A percentile compares a stretch with the other conserved stretches of the same genome.
Conservation (phyloP, 1,284 basidiomycete genomes). For the Meira nashicola region DNA sequence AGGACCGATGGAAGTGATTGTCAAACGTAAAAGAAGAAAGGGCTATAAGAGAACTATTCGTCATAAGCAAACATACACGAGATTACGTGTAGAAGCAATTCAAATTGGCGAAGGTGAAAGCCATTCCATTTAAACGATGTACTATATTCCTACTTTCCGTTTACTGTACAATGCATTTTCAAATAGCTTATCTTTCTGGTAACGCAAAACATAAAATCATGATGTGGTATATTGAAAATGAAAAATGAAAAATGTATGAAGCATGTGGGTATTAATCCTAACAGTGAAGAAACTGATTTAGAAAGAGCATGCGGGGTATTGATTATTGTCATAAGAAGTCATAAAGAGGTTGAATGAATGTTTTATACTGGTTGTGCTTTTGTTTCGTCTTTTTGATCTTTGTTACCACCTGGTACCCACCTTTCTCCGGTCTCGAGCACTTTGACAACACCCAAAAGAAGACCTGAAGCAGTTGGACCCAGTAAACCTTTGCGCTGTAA, state of each 20-base stretch:
- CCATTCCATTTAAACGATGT: too few relatives aligned
- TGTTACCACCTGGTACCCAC: conserved; percentile 35
- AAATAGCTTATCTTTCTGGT: too few relatives aligned
- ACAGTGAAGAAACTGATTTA: too few relatives aligned
- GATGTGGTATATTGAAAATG: too few relatives aligned
- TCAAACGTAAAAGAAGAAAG: conserved; percentile 97
- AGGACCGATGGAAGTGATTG: conserved; percentile 78
- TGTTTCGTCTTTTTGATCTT: background rate
- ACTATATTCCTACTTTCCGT: too few relatives aligned
- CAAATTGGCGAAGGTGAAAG: conserved; percentile 22
- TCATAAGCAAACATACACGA: conserved; percentile 89
- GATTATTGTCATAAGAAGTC: too few relatives aligned
- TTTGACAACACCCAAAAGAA: conserved; percentile 40
- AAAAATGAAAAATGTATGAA: too few relatives aligned
- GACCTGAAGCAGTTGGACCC: conserved; percentile 30
- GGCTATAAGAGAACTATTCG: conserved; percentile 78
- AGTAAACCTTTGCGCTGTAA: conserved; percentile 33
- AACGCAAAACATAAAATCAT: too few relatives aligned
- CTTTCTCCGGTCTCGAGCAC: conserved; percentile 44
- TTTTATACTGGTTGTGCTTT: background rate
- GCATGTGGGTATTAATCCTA: too few relatives aligned
- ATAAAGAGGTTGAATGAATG: background rate
- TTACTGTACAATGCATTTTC: too few relatives aligned
- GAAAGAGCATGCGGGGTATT: too few relatives aligned
- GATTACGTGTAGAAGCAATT: conserved; percentile 55